A percentile compares a stretch with the other conserved stretches of the same genome.
Evolutionary conservation across 2,329 filamentous ascomycete species (phyloP).

Genomic region (Fusarium sp.): DNA sequence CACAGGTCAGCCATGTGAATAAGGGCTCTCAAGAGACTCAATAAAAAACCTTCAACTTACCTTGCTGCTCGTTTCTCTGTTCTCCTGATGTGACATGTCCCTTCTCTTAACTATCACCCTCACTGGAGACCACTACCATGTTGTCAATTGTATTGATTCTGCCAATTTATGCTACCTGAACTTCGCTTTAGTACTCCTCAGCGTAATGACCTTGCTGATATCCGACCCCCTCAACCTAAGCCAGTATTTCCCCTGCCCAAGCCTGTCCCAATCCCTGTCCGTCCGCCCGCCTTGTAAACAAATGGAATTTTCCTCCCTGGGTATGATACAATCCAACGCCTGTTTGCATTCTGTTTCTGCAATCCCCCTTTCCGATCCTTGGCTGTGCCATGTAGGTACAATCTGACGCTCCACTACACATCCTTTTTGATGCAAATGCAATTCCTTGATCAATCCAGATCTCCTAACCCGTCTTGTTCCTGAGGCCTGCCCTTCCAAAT

Average conservation of each 20-base stretch:
- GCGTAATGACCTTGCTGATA: conserved; percentile 23
- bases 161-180: conserved; percentile 43
- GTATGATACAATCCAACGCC: conserved; percentile 44
- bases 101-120: background rate
- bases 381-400: conserved; percentile 22
- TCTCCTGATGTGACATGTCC: conserved; percentile 1
- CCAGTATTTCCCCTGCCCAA: conserved; percentile 21
- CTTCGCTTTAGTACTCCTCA: conserved; percentile 23
- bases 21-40: conserved; percentile 6
- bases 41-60: conserved; percentile 17
- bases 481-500: conserved; percentile 50
- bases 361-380: conserved; percentile 6
- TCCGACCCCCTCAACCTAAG: conserved; percentile 13
- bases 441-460: conserved; percentile 37
- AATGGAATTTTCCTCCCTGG: conserved; percentile 19
- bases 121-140: background rate
- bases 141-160: conserved; percentile 32
- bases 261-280: conserved; percentile 2
- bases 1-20: conserved; percentile 15
- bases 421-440: conserved; percentile 18
- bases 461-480: conserved; percentile 48
- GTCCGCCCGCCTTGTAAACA: conserved; percentile 27
- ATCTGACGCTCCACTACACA: conserved; percentile 23
- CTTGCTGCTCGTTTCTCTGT: background rate
- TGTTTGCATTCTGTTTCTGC: conserved; percentile 25